phyloP scores from a whole-genome alignment of 768 basidiomycete genomes.

The Postia placenta region DNA sequence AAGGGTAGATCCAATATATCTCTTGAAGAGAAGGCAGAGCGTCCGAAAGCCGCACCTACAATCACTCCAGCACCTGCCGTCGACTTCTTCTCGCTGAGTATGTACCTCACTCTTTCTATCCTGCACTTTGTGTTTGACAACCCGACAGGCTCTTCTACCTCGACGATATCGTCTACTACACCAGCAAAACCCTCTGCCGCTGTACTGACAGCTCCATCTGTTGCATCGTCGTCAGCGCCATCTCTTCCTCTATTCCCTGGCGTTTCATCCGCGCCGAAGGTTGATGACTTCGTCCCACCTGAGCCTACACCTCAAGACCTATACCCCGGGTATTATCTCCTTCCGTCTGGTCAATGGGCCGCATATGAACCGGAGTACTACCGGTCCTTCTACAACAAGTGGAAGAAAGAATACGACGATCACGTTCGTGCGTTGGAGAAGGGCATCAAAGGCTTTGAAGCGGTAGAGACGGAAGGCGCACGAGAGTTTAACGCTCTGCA shows the following conservation, averaged over 20 bases:
- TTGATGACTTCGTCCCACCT: constrained; percentile 66
- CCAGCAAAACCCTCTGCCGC: not conserved
- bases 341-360: constrained; percentile 77
- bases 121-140: not conserved
- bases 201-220: constrained; percentile 1
- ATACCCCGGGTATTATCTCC: constrained; percentile 84
- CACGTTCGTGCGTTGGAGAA: constrained; percentile 73
- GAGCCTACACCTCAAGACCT: constrained; percentile 69
- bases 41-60: constrained; percentile 5
- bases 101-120: constrained; percentile 14
- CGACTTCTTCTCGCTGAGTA: constrained; percentile 70
- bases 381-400: constrained; percentile 58
- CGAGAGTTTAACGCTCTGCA: constrained; percentile 57
- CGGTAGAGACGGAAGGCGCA: constrained; percentile 47
- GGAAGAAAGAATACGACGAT: constrained; percentile 66
- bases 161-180: constrained; percentile 16
- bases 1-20: constrained; percentile 52
- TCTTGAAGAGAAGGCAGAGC: constrained; percentile 22
- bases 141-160: constrained; percentile 19
- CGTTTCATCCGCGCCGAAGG: constrained; percentile 60
- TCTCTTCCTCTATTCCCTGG: constrained; percentile 20
- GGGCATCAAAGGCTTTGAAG: constrained; percentile 67
- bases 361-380: constrained; percentile 70
- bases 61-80: constrained; percentile 30
- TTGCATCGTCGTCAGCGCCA: constrained; percentile 16